Evolutionary conservation across 768 basidiomycete species (phyloP).

Genomic region (Psilocybe cyanescens): DNA sequence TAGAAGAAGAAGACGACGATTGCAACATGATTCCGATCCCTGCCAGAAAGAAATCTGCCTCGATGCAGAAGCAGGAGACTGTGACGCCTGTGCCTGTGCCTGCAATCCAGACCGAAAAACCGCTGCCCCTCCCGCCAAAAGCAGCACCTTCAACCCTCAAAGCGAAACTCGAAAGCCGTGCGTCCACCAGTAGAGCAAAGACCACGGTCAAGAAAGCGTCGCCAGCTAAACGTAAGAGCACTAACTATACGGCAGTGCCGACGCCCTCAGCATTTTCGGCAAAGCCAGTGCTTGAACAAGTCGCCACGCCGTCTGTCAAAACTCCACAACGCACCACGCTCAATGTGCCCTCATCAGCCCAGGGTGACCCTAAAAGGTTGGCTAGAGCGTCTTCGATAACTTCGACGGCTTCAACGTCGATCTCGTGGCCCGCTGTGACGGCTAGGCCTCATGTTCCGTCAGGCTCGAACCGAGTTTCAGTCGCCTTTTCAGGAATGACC

Average conservation of each 20-base stretch:
- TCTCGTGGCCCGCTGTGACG: background rate
- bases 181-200: conserved; percentile 13
- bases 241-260: background rate
- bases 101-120: background rate
- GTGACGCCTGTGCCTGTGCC: background rate
- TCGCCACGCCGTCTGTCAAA: background rate
- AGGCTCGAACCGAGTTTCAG: background rate
- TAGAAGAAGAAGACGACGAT: background rate
- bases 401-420: background rate
- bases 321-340: background rate
- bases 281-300: background rate
- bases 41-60: conserved; percentile 2
- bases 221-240: background rate
- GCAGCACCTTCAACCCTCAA: background rate
- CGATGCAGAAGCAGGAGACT: background rate
- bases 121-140: background rate
- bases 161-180: background rate
- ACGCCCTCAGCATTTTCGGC: background rate
- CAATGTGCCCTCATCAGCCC: background rate
- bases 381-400: background rate
- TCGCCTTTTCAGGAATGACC: background rate
- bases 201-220: conserved; percentile 16
- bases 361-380: background rate
- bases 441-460: background rate
- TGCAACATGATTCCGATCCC: background rate